Evolutionary conservation across 495 filamentous ascomycete genomes (phyloP).

Genomic region (Penicillium paradoxum): DNA sequence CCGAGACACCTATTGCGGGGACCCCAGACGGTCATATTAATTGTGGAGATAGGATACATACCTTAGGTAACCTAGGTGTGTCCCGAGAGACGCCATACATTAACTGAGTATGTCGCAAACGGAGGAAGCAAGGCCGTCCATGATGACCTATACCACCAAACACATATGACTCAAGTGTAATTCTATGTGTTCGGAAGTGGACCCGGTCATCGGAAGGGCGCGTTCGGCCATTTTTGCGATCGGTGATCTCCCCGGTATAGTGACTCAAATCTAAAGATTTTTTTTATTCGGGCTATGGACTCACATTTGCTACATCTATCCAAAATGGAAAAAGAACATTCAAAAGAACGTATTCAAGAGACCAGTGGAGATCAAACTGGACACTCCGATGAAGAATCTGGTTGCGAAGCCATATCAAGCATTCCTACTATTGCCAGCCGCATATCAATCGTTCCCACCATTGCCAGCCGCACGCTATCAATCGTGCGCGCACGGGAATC

Average conservation of each 20-base stretch:
- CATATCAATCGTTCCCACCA: no score
- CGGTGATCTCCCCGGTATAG: neutral
- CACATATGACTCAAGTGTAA: no score
- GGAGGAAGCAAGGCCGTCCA: no score
- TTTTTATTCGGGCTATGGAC: neutral
- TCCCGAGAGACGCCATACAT: no score
- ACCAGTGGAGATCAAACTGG: neutral
- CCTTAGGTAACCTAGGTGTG: no score
- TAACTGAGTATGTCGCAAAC: no score
- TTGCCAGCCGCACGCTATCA: constrained; percentile 32
- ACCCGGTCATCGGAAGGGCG: constrained; percentile 9
- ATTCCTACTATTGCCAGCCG: constrained; percentile 28
- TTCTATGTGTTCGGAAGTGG: constrained; percentile 3
- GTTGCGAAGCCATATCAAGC: constrained; percentile 13
- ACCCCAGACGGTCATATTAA: neutral
- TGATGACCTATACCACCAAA: no score
- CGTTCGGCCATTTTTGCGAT: constrained; percentile 22
- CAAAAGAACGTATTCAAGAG: no score
- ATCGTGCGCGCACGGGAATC: constrained; percentile 44
- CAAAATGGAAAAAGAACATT: no score
- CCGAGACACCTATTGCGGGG: constrained; percentile 6
- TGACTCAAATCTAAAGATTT: no score
- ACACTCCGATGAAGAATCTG: constrained; percentile 26
- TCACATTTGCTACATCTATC: no score
- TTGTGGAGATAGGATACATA: neutral